phyloP scores from a whole-genome alignment of 768 basidiomycete genomes.

The Phanerochaete carnosa region DNA sequence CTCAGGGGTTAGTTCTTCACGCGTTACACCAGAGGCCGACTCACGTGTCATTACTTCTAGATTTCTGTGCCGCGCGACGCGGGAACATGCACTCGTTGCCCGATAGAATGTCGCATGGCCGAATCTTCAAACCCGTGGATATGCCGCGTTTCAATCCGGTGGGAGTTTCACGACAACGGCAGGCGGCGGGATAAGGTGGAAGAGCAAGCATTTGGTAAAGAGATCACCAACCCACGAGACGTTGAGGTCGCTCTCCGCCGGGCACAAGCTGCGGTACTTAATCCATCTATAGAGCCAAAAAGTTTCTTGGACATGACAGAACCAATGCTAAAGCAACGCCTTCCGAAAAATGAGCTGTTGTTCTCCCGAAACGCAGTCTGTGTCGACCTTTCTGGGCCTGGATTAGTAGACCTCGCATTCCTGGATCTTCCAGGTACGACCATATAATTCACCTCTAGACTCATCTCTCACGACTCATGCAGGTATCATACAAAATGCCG shows the following conservation, averaged over 20 bases:
- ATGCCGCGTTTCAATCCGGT: constrained; percentile 41
- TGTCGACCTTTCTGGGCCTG: constrained; percentile 21
- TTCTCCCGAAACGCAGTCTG: constrained; percentile 24
- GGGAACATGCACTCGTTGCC: constrained; percentile 45
- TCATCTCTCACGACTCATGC: background rate
- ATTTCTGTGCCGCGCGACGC: constrained; percentile 19
- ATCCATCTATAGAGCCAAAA: constrained; percentile 34
- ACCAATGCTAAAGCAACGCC: background rate
- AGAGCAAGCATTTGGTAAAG: constrained; percentile 38
- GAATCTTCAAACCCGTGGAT: constrained; percentile 15
- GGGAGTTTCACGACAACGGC: constrained; percentile 35
- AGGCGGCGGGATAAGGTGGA: constrained; percentile 13
- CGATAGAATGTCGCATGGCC: constrained; percentile 34
- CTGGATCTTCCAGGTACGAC: constrained; percentile 15
- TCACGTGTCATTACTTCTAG: background rate
- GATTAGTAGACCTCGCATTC: constrained; percentile 22
- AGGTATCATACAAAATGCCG: constrained; percentile 50
- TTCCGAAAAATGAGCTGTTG: constrained; percentile 2
- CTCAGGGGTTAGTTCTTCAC: constrained; percentile 33
- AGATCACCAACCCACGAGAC: constrained; percentile 35
- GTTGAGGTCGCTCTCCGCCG: constrained; percentile 57
- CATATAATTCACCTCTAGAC: background rate
- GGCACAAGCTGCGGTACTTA: constrained; percentile 60
- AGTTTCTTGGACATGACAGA: constrained; percentile 11
- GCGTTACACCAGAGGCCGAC: background rate